These are phyloP conservation scores for Nigrograna mackinnonii DNA, from an alignment of 2,329 filamentous ascomycete species.

Conservation along the genomic window DNA sequence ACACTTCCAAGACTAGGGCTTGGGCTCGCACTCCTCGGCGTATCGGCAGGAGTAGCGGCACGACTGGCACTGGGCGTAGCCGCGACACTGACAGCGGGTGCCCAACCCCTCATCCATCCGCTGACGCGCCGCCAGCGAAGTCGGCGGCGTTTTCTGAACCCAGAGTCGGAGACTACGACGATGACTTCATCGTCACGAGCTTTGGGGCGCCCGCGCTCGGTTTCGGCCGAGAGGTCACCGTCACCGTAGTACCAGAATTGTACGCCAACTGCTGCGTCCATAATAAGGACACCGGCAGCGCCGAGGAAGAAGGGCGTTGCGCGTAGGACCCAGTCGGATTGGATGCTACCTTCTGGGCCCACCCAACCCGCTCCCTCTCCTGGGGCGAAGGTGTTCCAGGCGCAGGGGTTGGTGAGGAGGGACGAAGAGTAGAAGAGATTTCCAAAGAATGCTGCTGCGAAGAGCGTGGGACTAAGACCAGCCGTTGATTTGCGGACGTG, in stretches of 20 bases:
- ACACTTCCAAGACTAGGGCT: too few relatives aligned
- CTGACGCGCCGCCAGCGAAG: constrained; percentile 62
- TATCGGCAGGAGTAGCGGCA: constrained; percentile 27
- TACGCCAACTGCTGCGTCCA: constrained; percentile 65
- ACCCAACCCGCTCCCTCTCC: constrained; percentile 65
- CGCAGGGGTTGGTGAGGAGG: constrained; percentile 65
- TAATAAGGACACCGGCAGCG: constrained; percentile 64
- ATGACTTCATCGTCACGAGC: constrained; percentile 47
- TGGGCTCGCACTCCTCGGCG: constrained; percentile 18
- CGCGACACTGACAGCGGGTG: constrained; percentile 54
- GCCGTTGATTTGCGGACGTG: constrained; percentile 64
- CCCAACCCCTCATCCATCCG: constrained; percentile 70
- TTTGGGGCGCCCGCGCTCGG: constrained; percentile 12
- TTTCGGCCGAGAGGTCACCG: constrained; percentile 16
- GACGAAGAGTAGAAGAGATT: constrained; percentile 70
- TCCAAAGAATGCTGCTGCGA: constrained; percentile 68
- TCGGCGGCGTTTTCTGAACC: constrained; percentile 30
- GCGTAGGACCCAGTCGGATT: constrained; percentile 59
- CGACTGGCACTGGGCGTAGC: constrained; percentile 35
- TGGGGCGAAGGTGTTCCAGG: constrained; percentile 59
- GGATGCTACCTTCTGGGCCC: constrained; percentile 57
- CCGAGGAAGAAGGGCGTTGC: constrained; percentile 68
- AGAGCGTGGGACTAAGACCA: constrained; percentile 65
- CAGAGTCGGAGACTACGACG: constrained; percentile 47
- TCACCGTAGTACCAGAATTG: constrained; percentile 66